Conservation (phyloP, 768 basidiomycete genomes). For the Calocybe cyanea region DNA sequence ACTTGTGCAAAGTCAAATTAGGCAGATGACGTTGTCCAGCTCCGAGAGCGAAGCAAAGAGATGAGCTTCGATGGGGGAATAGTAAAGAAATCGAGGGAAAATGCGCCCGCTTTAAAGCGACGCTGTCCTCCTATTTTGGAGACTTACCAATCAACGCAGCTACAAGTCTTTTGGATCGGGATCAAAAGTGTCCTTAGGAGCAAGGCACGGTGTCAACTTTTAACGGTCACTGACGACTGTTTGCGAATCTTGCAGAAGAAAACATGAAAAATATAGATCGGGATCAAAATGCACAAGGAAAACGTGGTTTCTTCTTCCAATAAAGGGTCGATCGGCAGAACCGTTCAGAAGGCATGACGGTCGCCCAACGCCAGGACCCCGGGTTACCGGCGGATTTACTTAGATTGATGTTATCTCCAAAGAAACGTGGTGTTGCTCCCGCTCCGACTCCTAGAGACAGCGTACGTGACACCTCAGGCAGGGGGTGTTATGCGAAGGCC, state of each 20-base stretch:
- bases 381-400: too few species aligned
- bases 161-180: constrained; percentile 4
- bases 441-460: too few species aligned
- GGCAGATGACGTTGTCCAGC: constrained; percentile 44
- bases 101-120: constrained; percentile 27
- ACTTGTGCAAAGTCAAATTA: too few species aligned
- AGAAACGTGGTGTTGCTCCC: too few species aligned
- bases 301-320: constrained; percentile 7
- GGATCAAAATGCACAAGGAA: constrained; percentile 23
- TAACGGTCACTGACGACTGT: constrained; percentile 4
- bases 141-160: too few species aligned
- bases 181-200: constrained; percentile 1
- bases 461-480: too few species aligned
- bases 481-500: too few species aligned
- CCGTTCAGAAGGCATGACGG: background rate
- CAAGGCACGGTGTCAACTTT: constrained; percentile 4
- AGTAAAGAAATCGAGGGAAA: constrained; percentile 17
- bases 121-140: constrained; percentile 1
- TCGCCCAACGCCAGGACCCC: too few species aligned
- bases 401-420: too few species aligned
- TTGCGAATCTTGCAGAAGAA: constrained; percentile 9
- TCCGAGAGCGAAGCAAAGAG: constrained; percentile 17
- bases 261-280: constrained; percentile 20
- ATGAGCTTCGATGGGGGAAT: constrained; percentile 11
- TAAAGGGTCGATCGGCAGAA: background rate